Conservation (phyloP, 2,329 filamentous ascomycete species). For the Ceratocystis harringtonii region DNA sequence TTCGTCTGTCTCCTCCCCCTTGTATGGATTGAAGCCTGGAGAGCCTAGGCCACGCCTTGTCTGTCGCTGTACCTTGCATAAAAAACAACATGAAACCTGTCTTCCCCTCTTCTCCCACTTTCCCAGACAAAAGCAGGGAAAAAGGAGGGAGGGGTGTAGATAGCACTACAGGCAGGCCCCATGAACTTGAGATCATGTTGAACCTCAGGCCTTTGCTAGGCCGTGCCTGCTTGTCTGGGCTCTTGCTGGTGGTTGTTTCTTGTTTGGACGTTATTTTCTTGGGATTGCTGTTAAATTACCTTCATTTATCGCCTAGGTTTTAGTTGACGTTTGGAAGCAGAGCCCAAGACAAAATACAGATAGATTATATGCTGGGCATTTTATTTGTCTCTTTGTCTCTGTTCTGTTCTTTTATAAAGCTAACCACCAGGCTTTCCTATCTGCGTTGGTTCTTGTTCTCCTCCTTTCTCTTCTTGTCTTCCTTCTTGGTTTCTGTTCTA, state of each 20-base stretch:
- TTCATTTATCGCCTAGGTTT: conserved; percentile 9
- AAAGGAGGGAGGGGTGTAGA: background rate
- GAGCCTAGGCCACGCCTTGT: background rate
- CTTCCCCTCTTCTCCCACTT: conserved; percentile 20
- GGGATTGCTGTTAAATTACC: conserved; percentile 11
- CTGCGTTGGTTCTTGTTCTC: background rate
- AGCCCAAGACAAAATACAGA: background rate
- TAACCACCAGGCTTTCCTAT: background rate
- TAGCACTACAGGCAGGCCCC: background rate
- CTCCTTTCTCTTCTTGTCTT: background rate
- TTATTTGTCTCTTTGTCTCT: background rate
- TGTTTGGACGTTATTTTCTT: background rate
- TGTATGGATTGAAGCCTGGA: too few species aligned
- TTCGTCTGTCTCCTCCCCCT: background rate
- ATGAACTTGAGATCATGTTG: background rate
- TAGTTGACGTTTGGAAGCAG: background rate
- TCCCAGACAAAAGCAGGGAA: conserved; percentile 3
- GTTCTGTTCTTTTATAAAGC: background rate
- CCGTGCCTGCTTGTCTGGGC: background rate
- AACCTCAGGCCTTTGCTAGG: background rate
- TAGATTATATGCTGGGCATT: background rate
- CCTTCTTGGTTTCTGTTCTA: background rate
- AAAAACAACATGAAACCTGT: conserved; percentile 5
- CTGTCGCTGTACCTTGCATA: conserved; percentile 2
- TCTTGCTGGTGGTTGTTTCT: background rate